Evolutionary conservation across 1,284 basidiomycete genomes (phyloP).

Genomic region (Sporisorium graminicola): DNA sequence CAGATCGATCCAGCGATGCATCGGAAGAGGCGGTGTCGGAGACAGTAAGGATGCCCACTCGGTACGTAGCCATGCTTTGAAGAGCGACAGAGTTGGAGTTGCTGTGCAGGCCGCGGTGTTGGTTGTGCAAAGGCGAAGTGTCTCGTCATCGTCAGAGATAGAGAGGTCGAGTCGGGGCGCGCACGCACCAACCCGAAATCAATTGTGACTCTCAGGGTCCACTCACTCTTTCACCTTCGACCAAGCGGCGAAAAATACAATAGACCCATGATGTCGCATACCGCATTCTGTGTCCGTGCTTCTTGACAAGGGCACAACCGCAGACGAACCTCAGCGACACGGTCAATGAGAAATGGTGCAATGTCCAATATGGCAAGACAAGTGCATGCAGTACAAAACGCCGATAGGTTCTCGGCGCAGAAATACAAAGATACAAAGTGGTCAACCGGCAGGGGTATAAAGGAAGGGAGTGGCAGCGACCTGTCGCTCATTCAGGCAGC

Average conservation of each 20-base stretch:
- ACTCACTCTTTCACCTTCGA: too few species aligned
- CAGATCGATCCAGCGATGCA: conserved; percentile 46
- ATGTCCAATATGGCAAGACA: background rate
- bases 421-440: conserved; percentile 2
- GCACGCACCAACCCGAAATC: conserved; percentile 5
- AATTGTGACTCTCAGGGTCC: background rate
- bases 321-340: background rate
- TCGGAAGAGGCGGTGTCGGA: conserved; percentile 53
- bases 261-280: background rate
- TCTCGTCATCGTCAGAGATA: too few species aligned
- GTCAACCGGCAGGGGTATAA: conserved; percentile 3
- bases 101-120: background rate
- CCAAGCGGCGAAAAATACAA: too few species aligned
- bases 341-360: background rate
- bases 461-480: background rate
- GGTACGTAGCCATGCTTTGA: conserved; percentile 7
- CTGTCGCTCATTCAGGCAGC: conserved; percentile 14
- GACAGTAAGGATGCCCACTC: conserved; percentile 42
- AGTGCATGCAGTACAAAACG: conserved; percentile 4
- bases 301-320: background rate
- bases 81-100: background rate
- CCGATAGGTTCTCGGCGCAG: background rate
- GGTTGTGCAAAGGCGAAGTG: background rate
- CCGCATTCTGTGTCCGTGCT: background rate
- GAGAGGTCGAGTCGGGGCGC: background rate